Conservation (phyloP, 768 basidiomycete species). For the Phallus indusiatus region DNA sequence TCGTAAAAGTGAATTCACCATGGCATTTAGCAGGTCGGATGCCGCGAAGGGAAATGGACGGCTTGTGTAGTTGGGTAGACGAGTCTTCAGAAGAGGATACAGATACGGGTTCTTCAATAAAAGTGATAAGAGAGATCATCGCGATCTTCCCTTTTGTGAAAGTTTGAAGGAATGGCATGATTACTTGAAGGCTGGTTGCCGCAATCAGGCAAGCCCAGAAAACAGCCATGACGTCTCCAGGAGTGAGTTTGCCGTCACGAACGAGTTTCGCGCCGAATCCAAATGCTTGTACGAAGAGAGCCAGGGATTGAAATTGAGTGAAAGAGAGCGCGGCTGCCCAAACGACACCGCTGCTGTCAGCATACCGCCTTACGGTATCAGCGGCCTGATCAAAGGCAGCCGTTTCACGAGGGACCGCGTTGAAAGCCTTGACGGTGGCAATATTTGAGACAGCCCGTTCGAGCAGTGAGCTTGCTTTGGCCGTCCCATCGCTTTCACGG, state of each 20-base stretch:
- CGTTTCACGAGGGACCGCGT: slow-evolving; percentile 23
- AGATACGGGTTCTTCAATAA: slow-evolving; percentile 36
- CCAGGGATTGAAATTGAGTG: slow-evolving; percentile 75
- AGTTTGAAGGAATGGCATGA: slow-evolving; percentile 69
- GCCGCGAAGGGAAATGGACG: slow-evolving; percentile 35
- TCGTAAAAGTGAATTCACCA: slow-evolving; percentile 59
- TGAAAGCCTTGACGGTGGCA: slow-evolving; percentile 59
- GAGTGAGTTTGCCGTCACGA: slow-evolving; percentile 52
- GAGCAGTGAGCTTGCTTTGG: slow-evolving; percentile 66
- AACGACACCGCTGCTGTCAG: slow-evolving; percentile 26
- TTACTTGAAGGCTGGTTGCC: slow-evolving; percentile 77
- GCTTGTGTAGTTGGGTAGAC: neutral
- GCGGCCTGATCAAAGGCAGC: slow-evolving; percentile 13
- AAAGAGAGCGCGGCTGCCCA: slow-evolving; percentile 69
- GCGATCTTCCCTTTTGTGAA: slow-evolving; percentile 79
- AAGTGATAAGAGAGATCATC: slow-evolving; percentile 56
- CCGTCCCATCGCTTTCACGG: slow-evolving; percentile 55
- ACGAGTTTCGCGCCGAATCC: slow-evolving; percentile 93
- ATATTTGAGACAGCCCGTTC: slow-evolving; percentile 73
- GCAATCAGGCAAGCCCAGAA: slow-evolving; percentile 97
- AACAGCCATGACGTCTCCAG: slow-evolving; percentile 88
- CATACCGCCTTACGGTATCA: slow-evolving; percentile 1
- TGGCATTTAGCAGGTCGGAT: slow-evolving; percentile 54
- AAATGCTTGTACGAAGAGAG: slow-evolving; percentile 94
- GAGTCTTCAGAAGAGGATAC: neutral